Base-by-base conservation (phyloP, 73 alveolate species). In the Uronychia binucleata region DNA sequence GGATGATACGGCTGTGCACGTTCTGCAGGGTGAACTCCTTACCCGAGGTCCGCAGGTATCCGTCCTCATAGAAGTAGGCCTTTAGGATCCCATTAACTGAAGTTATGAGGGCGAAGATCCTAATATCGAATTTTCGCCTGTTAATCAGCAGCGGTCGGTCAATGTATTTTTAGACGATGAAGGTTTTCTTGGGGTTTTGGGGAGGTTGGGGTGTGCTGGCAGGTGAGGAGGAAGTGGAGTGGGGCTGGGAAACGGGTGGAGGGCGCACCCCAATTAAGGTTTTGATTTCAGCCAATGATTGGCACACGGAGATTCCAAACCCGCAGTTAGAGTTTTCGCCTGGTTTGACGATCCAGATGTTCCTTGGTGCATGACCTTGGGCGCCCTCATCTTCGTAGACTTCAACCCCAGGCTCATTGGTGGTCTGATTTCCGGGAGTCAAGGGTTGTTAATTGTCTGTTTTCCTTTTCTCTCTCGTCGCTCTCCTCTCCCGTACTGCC, bases 11-110 rank as follows among this genome's bases (percentile, higher is more conserved):
- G 33, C 77, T 60, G 30, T 77, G 32, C n/a, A 91, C 27, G 77
- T 91, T 87, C 33, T 87, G 76, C 34, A 83, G 32, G 28, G 58
- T 79, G 77, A 87, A 91, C 34, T 91, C 91, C 77, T 57, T 75
- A 75, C 88, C 57, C 0, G 94, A 77, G 26, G 96, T 91, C 33
- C 96, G 59, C 8, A 91, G 58, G 83, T 91, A 91, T 26, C 96
- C 94, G 30, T 91, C 96, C 32, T 91, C 90, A 57, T 88, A 91
- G 91, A 91, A 91, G 75, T 87, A 91, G 27, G 93, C 93, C 74
- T 91, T 87, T 81, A 76, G n/a, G 0, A 31, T 5, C 34, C 91
- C 90, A 79, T 91, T 91, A 26, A 87, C 57, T 0, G 89, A 58
- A 0, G 92, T 86, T 25, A 90, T 1, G 79, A 90, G 31, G 31